A percentile compares a stretch with the other conserved stretches of the same genome.
phyloP scores from a whole-genome alignment of 768 basidiomycete species.

The Termitomyces bulborhizus region DNA sequence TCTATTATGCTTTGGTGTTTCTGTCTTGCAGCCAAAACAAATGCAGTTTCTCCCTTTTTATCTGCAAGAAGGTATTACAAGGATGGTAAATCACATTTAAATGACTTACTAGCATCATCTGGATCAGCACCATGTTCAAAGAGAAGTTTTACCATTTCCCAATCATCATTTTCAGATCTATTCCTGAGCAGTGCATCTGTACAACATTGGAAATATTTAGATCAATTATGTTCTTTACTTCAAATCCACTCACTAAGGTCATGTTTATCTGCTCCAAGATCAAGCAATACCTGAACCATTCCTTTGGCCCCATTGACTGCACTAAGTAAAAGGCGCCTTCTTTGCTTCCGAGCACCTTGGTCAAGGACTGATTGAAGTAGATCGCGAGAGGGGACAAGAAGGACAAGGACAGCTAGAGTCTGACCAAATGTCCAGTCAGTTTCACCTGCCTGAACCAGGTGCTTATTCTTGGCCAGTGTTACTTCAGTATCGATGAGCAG shows the following conservation, averaged over 20 bases:
- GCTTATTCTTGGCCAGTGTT: background rate
- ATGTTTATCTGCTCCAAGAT: background rate
- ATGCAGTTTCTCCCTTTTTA: background rate
- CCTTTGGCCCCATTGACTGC: background rate
- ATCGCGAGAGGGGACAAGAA: constrained; percentile 6
- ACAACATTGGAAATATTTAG: background rate
- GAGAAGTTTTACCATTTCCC: background rate
- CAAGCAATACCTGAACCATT: background rate
- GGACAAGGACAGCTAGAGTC: constrained; percentile 6
- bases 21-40: background rate
- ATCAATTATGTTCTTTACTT: background rate
- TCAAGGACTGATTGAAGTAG: background rate
- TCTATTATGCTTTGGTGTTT: background rate
- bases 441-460: background rate
- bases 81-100: background rate
- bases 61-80: background rate
- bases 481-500: background rate
- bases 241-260: background rate
- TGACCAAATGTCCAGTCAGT: constrained; percentile 9
- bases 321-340: background rate
- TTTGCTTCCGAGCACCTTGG: background rate
- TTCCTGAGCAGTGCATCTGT: background rate
- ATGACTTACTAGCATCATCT: background rate
- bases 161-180: background rate
- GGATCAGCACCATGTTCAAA: background rate